phyloP scores from a whole-genome alignment of 23 red algal species.

The Gracilaria caudata region DNA sequence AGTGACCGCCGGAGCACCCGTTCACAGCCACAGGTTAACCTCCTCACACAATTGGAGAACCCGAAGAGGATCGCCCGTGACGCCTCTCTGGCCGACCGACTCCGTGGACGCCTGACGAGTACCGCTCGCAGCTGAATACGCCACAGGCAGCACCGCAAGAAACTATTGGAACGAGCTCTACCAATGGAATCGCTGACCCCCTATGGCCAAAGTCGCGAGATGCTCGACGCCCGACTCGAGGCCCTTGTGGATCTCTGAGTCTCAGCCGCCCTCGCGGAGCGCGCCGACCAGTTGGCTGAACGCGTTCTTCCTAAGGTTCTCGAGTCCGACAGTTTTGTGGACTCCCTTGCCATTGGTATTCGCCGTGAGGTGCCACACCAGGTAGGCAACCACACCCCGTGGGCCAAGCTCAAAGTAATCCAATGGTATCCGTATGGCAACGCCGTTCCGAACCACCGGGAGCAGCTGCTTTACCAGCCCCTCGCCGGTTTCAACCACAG shows the following conservation, averaged over 20 bases:
- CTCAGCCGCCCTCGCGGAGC: background rate
- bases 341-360: background rate
- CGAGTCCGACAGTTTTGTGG: background rate
- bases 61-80: background rate
- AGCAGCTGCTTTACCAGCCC: no score
- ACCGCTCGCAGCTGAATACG: background rate
- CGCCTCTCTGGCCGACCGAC: slow-evolving; percentile 4
- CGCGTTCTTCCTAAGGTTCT: background rate
- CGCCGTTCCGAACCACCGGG: no score
- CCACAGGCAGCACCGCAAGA: background rate
- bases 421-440: no score
- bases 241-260: no score
- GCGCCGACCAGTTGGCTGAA: background rate
- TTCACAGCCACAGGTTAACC: no score
- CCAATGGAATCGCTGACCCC: background rate
- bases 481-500: no score
- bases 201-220: background rate
- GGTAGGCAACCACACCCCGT: background rate
- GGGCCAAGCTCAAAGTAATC: background rate
- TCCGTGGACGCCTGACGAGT: background rate
- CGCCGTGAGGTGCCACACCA: background rate
- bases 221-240: background rate
- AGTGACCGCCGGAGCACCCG: background rate
- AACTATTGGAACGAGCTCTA: background rate
- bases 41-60: background rate